A percentile compares a stretch with the other conserved stretches of the same genome.
These are phyloP conservation scores for Fagopyrum homotropicum DNA, from an alignment of 148 eudicot species.

Conservation along the genomic window DNA sequence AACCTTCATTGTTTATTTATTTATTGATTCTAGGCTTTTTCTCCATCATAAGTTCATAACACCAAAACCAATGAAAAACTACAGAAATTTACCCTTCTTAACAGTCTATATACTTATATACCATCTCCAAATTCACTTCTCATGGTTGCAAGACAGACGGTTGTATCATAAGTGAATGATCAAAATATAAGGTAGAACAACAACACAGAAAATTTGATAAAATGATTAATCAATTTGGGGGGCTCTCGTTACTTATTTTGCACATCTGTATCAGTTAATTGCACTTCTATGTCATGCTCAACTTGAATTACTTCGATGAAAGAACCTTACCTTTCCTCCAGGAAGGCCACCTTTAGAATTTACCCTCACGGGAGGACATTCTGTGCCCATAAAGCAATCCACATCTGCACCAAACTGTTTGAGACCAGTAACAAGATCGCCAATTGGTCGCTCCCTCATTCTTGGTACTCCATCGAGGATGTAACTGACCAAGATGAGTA, in stretches of 20 bases:
- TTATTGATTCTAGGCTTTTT: not conserved
- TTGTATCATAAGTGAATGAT: not conserved
- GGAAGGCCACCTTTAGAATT: conserved; percentile 93
- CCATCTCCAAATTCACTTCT: not conserved
- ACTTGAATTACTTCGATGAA: not conserved
- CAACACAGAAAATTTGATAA: not conserved
- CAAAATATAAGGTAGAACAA: not conserved
- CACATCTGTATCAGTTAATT: not conserved
- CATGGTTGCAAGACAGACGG: not conserved
- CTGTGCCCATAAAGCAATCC: conserved; percentile 86
- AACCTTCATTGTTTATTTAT: not conserved
- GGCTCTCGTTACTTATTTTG: not conserved
- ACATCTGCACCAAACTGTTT: conserved; percentile 96
- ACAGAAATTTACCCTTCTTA: not conserved
- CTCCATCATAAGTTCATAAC: not conserved
- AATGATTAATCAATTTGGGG: not conserved
- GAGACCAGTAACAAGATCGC: conserved; percentile 84
- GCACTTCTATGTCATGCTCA: not conserved
- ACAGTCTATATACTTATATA: too few species aligned
- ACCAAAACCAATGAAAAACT: not conserved
- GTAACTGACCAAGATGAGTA: conserved; percentile 36
- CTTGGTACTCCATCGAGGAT: conserved; percentile 96
- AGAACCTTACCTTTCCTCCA: conserved; percentile 73
- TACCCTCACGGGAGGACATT: conserved; percentile 92
- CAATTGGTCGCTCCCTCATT: conserved; percentile 99